Conservation (phyloP, 768 basidiomycete genomes). For the Tephrocybe sp. region DNA sequence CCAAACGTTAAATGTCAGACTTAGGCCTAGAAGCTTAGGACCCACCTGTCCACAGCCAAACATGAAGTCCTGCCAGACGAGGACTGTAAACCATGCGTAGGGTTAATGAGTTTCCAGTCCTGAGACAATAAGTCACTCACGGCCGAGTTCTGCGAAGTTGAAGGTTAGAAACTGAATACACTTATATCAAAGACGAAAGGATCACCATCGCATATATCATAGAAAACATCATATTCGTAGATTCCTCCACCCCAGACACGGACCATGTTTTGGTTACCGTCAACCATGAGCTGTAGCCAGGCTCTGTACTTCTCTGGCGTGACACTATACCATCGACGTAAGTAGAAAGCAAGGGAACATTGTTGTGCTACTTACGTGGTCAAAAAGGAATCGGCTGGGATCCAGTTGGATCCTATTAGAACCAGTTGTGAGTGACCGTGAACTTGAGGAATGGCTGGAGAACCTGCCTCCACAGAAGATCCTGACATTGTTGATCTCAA, state of each 20-base stretch:
- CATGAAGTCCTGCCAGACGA: conserved; percentile 98
- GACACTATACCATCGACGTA: conserved; percentile 29
- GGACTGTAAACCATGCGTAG: conserved; percentile 40
- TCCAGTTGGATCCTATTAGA: conserved; percentile 79
- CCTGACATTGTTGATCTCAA: conserved; percentile 86
- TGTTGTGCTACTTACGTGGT: conserved; percentile 54
- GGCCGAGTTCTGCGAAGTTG: conserved; percentile 54
- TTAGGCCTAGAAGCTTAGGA: conserved; percentile 1
- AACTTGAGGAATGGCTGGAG: background rate
- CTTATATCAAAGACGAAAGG: conserved; percentile 8
- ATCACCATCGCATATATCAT: conserved; percentile 77
- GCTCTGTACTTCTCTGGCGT: conserved; percentile 58
- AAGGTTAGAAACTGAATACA: background rate
- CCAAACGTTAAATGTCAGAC: background rate
- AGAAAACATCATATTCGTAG: conserved; percentile 81
- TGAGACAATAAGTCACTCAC: conserved; percentile 31
- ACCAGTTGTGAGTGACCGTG: background rate
- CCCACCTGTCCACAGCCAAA: conserved; percentile 89
- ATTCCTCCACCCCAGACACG: conserved; percentile 95
- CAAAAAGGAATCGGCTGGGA: conserved; percentile 89
- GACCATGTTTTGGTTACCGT: conserved; percentile 91
- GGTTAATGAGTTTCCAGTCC: too few species aligned
- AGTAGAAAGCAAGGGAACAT: background rate
- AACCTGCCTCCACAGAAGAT: conserved; percentile 80
- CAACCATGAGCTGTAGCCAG: conserved; percentile 83